Evolutionary conservation across 2,329 filamentous ascomycete genomes (phyloP).

Genomic region (Microdochium paspali): DNA sequence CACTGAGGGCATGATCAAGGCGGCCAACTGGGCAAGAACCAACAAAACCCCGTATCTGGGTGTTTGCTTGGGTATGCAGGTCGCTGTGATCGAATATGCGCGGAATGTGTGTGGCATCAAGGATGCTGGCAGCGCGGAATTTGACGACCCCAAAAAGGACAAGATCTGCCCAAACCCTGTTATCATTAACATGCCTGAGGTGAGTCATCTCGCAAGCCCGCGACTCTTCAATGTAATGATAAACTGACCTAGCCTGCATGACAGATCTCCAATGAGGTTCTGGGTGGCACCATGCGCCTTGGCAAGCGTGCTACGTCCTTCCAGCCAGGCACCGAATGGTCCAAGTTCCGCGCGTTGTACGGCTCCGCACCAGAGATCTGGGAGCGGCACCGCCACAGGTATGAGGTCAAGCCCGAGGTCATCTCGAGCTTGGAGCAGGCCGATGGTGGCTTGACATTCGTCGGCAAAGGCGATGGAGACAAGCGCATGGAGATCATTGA

Average conservation of each 20-base stretch:
- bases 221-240: background rate
- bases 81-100: constrained; percentile 84
- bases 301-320: constrained; percentile 68
- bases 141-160: constrained; percentile 17
- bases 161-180: constrained; percentile 54
- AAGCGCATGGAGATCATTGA: constrained; percentile 79
- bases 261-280: constrained; percentile 55
- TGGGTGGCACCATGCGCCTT: constrained; percentile 83
- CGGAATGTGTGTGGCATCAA: constrained; percentile 61
- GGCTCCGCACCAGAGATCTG: constrained; percentile 43
- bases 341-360: constrained; percentile 67
- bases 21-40: constrained; percentile 78
- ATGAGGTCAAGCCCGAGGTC: constrained; percentile 80
- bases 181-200: constrained; percentile 88
- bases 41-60: constrained; percentile 77
- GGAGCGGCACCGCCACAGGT: constrained; percentile 81
- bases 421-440: constrained; percentile 58
- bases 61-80: constrained; percentile 86
- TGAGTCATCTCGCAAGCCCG: constrained; percentile 9
- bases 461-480: constrained; percentile 71
- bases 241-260: background rate
- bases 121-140: constrained; percentile 46
- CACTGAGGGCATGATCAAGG: constrained; percentile 82
- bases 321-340: constrained; percentile 69
- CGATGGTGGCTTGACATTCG: constrained; percentile 54